Evolutionary conservation across 306 rosid genomes (phyloP).

Genomic region (Prosopis cineraria): DNA sequence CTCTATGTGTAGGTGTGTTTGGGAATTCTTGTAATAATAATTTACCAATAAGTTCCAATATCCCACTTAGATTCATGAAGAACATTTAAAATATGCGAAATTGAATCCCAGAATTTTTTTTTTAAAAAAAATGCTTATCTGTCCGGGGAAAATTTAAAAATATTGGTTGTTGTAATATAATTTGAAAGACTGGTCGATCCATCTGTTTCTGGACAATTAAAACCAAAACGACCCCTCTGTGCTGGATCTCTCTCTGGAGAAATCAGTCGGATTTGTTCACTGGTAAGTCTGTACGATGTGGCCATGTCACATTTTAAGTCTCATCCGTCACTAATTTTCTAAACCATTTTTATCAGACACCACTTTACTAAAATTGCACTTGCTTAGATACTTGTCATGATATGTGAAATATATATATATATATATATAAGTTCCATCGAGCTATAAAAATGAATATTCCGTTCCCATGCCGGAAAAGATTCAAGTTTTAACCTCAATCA

Average conservation of each 20-base stretch:
- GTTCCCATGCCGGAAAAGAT: not conserved
- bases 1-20: too few species aligned
- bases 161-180: not conserved
- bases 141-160: not conserved
- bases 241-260: slow-evolving; percentile 53
- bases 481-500: not conserved
- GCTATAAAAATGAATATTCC: not conserved
- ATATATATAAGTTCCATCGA: not conserved
- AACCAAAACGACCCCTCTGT: slow-evolving; percentile 37
- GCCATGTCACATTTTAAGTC: slow-evolving; percentile 40
- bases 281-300: slow-evolving; percentile 44
- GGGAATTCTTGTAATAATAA: not conserved
- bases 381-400: not conserved
- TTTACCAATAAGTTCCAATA: not conserved
- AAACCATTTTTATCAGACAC: slow-evolving; percentile 23
- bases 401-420: not conserved
- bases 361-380: not conserved
- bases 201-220: slow-evolving; percentile 10
- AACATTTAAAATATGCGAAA: not conserved
- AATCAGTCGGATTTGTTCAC: slow-evolving; percentile 72
- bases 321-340: slow-evolving; percentile 36
- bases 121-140: not conserved
- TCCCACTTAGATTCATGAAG: not conserved
- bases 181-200: not conserved
- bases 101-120: not conserved